Percentiles rank a stretch among this genome's conserved stretches.
These are phyloP conservation scores for Talaromyces piceae DNA, from an alignment of 2,329 filamentous ascomycete genomes.

Conservation along the genomic window DNA sequence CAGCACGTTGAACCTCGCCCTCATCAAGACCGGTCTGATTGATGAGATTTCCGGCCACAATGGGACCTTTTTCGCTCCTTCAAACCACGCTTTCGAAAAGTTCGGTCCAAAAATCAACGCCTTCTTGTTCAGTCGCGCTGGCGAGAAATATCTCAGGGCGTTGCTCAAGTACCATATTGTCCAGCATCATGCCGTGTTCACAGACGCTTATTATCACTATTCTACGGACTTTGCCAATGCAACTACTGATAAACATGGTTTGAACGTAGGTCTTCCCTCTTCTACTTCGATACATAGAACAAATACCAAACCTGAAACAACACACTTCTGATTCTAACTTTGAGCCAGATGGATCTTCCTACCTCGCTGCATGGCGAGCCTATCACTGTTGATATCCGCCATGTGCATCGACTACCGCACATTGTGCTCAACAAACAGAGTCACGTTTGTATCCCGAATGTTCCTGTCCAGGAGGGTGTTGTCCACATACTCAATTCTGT, in stretches of 20 bases:
- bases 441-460: slow-evolving; percentile 60
- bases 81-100: slow-evolving; percentile 66
- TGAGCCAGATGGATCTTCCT: slow-evolving; percentile 51
- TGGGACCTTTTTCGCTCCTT: slow-evolving; percentile 71
- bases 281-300: no score
- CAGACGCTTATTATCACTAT: slow-evolving; percentile 65
- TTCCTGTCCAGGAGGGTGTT: slow-evolving; percentile 68
- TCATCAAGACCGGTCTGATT: slow-evolving; percentile 65
- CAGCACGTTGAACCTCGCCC: slow-evolving; percentile 67
- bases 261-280: slow-evolving; percentile 6
- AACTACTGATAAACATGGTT: slow-evolving; percentile 12
- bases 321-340: no score
- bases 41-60: slow-evolving; percentile 52
- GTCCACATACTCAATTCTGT: slow-evolving; percentile 67
- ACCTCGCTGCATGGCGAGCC: slow-evolving; percentile 61
- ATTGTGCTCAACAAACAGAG: slow-evolving; percentile 69
- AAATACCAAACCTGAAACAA: no score
- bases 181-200: slow-evolving; percentile 67
- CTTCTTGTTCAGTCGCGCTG: slow-evolving; percentile 72
- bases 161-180: slow-evolving; percentile 71
- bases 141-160: slow-evolving; percentile 66
- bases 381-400: slow-evolving; percentile 62
- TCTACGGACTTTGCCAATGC: slow-evolving; percentile 17
- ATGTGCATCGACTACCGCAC: slow-evolving; percentile 58
- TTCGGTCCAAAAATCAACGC: slow-evolving; percentile 62